phyloP scores from a whole-genome alignment of 352 stramenopile species.

The Peronospora farinosa region DNA sequence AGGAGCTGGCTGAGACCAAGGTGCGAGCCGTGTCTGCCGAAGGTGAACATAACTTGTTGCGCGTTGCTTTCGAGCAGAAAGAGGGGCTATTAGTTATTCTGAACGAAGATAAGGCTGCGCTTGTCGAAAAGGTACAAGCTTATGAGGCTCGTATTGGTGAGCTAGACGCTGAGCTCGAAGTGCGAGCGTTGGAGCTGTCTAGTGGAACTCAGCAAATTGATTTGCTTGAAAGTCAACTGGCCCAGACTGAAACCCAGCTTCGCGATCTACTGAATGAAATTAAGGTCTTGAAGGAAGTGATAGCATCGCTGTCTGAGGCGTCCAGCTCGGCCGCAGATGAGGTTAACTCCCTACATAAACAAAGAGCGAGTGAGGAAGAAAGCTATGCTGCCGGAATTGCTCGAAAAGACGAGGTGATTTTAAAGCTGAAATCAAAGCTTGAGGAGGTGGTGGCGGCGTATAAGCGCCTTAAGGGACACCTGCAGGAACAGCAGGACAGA shows the following conservation, averaged over 20 bases:
- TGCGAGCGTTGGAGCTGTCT: slow-evolving; percentile 1
- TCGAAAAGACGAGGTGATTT: slow-evolving; percentile 44
- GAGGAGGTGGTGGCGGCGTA: slow-evolving; percentile 60
- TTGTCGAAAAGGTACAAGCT: neutral
- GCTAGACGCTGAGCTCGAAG: slow-evolving; percentile 10
- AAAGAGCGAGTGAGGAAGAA: slow-evolving; percentile 14
- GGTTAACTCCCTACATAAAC: slow-evolving; percentile 16
- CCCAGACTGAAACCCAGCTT: slow-evolving; percentile 17
- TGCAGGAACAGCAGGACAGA: slow-evolving; percentile 41
- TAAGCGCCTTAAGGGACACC: slow-evolving; percentile 46
- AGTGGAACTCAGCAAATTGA: slow-evolving; percentile 12
- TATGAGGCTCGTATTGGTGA: neutral
- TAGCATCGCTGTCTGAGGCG: slow-evolving; percentile 18
- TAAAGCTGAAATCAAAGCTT: slow-evolving; percentile 48
- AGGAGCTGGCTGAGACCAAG: slow-evolving; percentile 19
- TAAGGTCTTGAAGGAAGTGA: slow-evolving; percentile 17
- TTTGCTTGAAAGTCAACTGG: slow-evolving; percentile 16
- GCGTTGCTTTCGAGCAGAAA: neutral
- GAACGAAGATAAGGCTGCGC: slow-evolving; percentile 2
- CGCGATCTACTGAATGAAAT: slow-evolving; percentile 17
- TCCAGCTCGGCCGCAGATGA: slow-evolving; percentile 12
- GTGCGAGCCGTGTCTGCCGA: slow-evolving; percentile 9
- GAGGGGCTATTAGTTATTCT: neutral
- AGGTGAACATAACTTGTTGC: neutral
- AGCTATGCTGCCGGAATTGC: slow-evolving; percentile 5